Percentiles rank a stretch among this genome's conserved stretches.
Conservation (phyloP, 2,329 filamentous ascomycete genomes). For the Lecanicillium sp. region DNA sequence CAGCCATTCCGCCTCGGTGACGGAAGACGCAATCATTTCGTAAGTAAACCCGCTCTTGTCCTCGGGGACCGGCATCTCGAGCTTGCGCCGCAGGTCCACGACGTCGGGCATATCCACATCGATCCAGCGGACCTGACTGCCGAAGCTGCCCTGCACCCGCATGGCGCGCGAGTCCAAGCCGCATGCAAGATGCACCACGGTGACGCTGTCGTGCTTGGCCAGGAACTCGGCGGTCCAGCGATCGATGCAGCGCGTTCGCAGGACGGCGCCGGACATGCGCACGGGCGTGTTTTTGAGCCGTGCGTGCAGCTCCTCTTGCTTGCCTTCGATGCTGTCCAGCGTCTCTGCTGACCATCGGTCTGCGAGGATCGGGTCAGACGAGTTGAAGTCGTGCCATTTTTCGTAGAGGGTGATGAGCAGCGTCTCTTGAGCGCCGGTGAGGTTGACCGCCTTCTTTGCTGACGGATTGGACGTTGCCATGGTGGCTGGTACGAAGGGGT, state of each 20-base stretch:
- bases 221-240: constrained; percentile 19
- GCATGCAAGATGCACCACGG: constrained; percentile 22
- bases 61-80: constrained; percentile 15
- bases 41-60: constrained; percentile 12
- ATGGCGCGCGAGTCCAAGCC: constrained; percentile 21
- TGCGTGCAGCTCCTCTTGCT: not conserved
- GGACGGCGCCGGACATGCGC: not conserved
- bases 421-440: constrained; percentile 12
- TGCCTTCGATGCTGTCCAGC: not conserved
- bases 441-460: not conserved
- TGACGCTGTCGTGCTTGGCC: constrained; percentile 13
- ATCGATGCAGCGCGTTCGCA: constrained; percentile 2
- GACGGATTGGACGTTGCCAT: not conserved
- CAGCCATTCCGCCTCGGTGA: constrained; percentile 20
- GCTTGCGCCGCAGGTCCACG: constrained; percentile 18
- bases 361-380: constrained; percentile 8
- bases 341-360: constrained; percentile 8
- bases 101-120: constrained; percentile 27
- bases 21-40: constrained; percentile 16
- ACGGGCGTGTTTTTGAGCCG: not conserved
- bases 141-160: constrained; percentile 13
- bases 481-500: not conserved
- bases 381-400: constrained; percentile 10
- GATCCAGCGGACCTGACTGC: constrained; percentile 20
- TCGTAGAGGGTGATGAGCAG: constrained; percentile 11